Conservation (phyloP, 1,139 yeast genomes). For the Nadsonia starkeyi-henricii region DNA sequence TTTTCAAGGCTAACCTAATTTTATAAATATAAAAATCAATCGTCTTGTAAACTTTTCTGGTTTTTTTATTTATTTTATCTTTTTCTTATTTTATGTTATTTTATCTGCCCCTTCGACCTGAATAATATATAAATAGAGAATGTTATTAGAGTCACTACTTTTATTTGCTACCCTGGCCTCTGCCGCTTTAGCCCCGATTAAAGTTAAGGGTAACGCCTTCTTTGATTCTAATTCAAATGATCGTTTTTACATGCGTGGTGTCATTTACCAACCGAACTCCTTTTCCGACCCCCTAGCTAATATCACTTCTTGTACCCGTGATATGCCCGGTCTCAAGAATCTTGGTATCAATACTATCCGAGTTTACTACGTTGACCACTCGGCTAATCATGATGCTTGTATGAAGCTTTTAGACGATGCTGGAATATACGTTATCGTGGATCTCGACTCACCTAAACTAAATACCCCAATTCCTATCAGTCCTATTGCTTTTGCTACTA, state of each 20-base stretch:
- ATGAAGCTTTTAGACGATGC: constrained; percentile 77
- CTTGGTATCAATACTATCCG: constrained; percentile 52
- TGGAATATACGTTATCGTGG: constrained; percentile 77
- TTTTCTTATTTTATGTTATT: no score
- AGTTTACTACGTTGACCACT: constrained; percentile 64
- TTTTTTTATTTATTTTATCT: not conserved
- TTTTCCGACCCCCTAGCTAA: constrained; percentile 63
- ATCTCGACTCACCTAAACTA: no score
- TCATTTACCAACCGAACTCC: constrained; percentile 52
- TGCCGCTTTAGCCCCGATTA: constrained; percentile 28
- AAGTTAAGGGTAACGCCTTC: constrained; percentile 66
- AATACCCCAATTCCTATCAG: constrained; percentile 60
- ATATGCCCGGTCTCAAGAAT: constrained; percentile 61
- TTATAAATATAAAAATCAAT: no score
- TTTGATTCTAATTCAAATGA: constrained; percentile 36
- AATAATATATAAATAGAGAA: not conserved
- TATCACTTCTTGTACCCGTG: constrained; percentile 60
- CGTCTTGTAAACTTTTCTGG: not conserved
- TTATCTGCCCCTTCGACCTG: not conserved
- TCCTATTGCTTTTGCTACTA: constrained; percentile 56
- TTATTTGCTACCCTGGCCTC: constrained; percentile 7
- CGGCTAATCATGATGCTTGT: constrained; percentile 70
- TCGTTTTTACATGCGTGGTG: constrained; percentile 33
- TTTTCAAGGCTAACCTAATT: not conserved
- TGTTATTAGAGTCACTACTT: not conserved